Evolutionary conservation across 768 basidiomycete genomes (phyloP), one percentile per base, ranked within the genome.

Genomic region (Lactarius hatsudake): DNA sequence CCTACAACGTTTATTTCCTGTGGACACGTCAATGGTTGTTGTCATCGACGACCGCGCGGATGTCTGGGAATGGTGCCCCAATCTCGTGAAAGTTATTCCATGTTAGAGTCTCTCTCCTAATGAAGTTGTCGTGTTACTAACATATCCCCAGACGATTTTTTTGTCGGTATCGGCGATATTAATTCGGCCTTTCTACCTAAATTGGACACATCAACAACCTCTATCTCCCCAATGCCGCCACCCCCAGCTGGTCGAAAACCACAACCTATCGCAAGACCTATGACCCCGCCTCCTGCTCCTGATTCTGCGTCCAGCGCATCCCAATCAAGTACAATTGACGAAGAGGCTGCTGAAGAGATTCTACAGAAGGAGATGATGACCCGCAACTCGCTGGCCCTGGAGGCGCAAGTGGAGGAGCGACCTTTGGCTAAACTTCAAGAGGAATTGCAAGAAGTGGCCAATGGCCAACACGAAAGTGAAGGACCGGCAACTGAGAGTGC

Each of bases 11-110:
- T 78, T 99, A 58, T 99, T 99, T 75, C 97, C 97, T 7, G 94
- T 93, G 64, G 96, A 98, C 77, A 94, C 93, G 45, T 94, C 93
- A 30, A 99, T 97, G 96, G 96, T 98, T 1, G 96, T 98, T 71
- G 92, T 99, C 72, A 98, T 99, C 66, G 97, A 99, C 77, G 97
- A 99, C 78, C 88, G 97, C 30, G 91, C 94, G 4, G 97, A 99
- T 74, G 96, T 99, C 38, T 99, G 97, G 97, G 93, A 94, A 73
- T 94, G 94, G 86, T 92, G 92, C 73, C 94, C 96, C 2, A 98
- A 99, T 77, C 82, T 99, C 45, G 84, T 98, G 75, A 96, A 98
- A 81, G 96, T 98, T 65, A 86, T 98, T 28, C 96, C 96, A 63
- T 99, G 96, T 96, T 68, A 70, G 87, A 79, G 76, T n/a, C 13